Evolutionary conservation across 805 yeast species (phyloP), one percentile per base, ranked within the genome.

Genomic region (Jamesozyma spencerorum): DNA sequence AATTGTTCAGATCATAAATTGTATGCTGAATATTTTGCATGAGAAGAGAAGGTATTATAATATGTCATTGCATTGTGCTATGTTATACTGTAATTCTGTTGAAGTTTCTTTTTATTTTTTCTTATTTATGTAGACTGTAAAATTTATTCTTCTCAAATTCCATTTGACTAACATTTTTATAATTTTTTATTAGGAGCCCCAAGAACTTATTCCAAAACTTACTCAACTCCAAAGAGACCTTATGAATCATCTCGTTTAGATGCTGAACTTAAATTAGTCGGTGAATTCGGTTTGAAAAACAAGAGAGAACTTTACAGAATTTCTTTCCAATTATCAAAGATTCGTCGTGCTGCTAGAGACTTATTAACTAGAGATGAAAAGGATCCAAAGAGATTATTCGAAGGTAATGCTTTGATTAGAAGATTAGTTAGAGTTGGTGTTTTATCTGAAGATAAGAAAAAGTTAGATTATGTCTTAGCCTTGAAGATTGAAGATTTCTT

Each of bases 311-410:
- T 90, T 72, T 90, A 92, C 94, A 87, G 98, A 84, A 88, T 90
- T 71, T 94, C 94, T 71, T 85, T 84, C 81, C 97, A 90, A 78
- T 85, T 90, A 68, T 90, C 98, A 54, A 90, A 90, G 82, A 90
- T 90, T 70, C 88, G 98, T 79, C 87, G 98, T 80, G 97, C 98
- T 71, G 98, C 98, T 68, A 95, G 98, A 84, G 97, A 92, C 68
- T 79, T 90, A 66, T 82, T 90, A 74, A 90, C 97, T 78, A 87
- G 96, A 79, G 98, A 92, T 66, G 98, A 90, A 79, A 92, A 92
- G 82, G 98, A 90, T 75, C 97, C 95, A 82, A 92, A 87, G 85
- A 87, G 98, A 79, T 83, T 90, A 68, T 90, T 90, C 79, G 98
- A 90, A 77, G 98, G 98, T 84, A 90, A 90, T 70, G 98, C 98